Evolutionary conservation across 441 rosid species (phyloP).

Genomic region (Breynia disticha): DNA sequence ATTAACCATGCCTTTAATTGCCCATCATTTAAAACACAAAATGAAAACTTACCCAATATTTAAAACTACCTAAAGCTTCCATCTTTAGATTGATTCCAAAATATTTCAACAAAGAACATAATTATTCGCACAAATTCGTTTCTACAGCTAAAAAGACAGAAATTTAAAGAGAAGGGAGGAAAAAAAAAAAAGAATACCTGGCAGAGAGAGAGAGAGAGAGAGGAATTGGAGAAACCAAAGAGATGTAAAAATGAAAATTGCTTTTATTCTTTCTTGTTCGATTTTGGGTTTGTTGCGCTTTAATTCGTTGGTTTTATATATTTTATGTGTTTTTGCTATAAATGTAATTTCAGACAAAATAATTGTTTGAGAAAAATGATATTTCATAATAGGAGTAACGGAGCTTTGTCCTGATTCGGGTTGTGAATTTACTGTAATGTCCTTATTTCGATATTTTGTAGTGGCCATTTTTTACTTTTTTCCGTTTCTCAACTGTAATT

Average conservation of each 20-base stretch:
- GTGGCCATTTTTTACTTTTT: background rate
- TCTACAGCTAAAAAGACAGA: too few relatives aligned
- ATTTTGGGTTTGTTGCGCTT: slow-evolving; percentile 17
- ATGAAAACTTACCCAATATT: too few relatives aligned
- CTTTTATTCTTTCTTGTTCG: slow-evolving; percentile 13
- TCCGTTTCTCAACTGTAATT: slow-evolving; percentile 2
- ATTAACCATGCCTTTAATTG: background rate
- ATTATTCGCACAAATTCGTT: too few relatives aligned
- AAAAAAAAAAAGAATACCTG: background rate
- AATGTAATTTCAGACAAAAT: too few relatives aligned
- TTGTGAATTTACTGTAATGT: slow-evolving; percentile 1
- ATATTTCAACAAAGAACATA: too few relatives aligned
- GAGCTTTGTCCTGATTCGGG: background rate
- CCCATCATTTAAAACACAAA: too few relatives aligned
- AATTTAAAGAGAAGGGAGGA: background rate
- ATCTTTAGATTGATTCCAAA: too few relatives aligned
- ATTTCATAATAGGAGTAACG: too few relatives aligned
- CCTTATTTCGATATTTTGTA: background rate
- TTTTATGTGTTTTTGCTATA: background rate
- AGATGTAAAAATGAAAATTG: slow-evolving; percentile 11
- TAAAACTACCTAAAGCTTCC: too few relatives aligned
- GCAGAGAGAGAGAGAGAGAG: slow-evolving; percentile 6
- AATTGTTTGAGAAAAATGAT: too few relatives aligned
- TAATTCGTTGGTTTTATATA: background rate
- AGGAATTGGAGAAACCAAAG: slow-evolving; percentile 12